Evolutionary conservation across 176 grass and related monocot genomes (phyloP).

Genomic region (sorghum (Sorghum bicolor)): Sorghum_bicolor_NCBIv3 NC_012870.2:71449501-71450000

Average conservation of each 20-base stretch:
- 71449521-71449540: constrained; percentile 39
- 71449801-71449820: neutral
- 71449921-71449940: neutral
- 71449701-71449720: neutral
- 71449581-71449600: neutral
- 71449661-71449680: neutral
- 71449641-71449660: neutral
- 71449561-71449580: neutral
- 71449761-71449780: neutral
- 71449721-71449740: neutral
- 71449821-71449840: neutral
- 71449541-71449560: neutral
- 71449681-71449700: neutral
- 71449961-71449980: neutral
- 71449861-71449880: neutral
- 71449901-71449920: neutral
- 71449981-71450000: neutral
- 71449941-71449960: neutral
- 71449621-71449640: neutral
- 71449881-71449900: neutral
- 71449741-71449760: neutral
- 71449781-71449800: neutral
- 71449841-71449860: neutral
- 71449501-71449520: constrained; percentile 57
- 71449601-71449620: neutral